phyloP scores from a whole-genome alignment of 192 early-diverging fungal species.

The Haplosporangium gracile region DNA sequence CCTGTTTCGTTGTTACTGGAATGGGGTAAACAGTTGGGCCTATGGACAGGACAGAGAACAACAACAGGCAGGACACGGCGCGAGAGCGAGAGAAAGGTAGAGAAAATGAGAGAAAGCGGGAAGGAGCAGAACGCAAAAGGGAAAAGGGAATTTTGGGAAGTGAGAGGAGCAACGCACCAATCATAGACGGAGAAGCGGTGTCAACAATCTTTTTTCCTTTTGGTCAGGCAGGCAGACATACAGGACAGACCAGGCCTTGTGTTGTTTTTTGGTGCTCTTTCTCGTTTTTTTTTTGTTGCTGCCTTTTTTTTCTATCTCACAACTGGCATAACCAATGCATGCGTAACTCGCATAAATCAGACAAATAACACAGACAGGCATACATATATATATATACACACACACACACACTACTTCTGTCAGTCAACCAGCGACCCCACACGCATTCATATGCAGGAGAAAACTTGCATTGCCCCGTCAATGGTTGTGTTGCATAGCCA shows the following conservation, averaged over 20 bases:
- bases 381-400: neutral
- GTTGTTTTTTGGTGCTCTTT: neutral
- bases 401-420: neutral
- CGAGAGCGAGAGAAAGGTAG: neutral
- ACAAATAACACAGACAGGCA: neutral
- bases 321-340: neutral
- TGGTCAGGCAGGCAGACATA: neutral
- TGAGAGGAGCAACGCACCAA: slow-evolving; percentile 3
- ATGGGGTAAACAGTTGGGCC: neutral
- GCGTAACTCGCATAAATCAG: neutral
- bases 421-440: neutral
- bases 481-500: slow-evolving; percentile 8
- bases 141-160: neutral
- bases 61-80: neutral
- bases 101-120: neutral
- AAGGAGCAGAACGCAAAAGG: slow-evolving; percentile 10
- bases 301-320: neutral
- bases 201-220: slow-evolving; percentile 8
- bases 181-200: slow-evolving; percentile 9
- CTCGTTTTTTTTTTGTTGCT: neutral
- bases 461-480: neutral
- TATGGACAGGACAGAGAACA: neutral
- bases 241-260: slow-evolving; percentile 1
- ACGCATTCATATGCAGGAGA: neutral
- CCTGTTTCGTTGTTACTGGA: neutral